Conservation (phyloP, 2,329 filamentous ascomycete species). For the Diaporthe humulicola region DNA sequence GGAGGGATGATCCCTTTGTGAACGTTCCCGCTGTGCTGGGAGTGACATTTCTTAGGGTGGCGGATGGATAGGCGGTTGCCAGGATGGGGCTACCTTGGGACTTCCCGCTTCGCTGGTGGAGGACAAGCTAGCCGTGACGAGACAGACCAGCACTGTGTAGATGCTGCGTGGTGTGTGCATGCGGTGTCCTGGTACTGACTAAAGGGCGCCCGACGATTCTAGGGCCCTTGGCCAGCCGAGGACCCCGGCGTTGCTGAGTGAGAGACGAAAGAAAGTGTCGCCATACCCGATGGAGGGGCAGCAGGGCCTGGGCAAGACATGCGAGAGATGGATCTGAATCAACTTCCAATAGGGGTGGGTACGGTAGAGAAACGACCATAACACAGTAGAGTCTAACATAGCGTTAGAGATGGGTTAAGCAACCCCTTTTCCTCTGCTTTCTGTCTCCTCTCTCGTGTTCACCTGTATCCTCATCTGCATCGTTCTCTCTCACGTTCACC, state of each 20-base stretch:
- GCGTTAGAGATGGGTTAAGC: neutral
- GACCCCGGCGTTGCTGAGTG: constrained; percentile 26
- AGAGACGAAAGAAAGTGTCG: constrained; percentile 10
- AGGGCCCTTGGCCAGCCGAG: constrained; percentile 21
- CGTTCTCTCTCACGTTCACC: constrained; percentile 17
- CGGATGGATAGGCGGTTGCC: constrained; percentile 12
- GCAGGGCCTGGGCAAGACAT: constrained; percentile 31
- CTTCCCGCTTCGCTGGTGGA: neutral
- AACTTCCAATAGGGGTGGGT: neutral
- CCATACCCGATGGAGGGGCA: constrained; percentile 31
- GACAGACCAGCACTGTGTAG: constrained; percentile 16
- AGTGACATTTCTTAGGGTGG: constrained; percentile 21
- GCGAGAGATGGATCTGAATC: constrained; percentile 35
- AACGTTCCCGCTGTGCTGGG: constrained; percentile 6
- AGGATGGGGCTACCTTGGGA: constrained; percentile 14
- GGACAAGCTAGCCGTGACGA: neutral
- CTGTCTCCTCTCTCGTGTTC: neutral
- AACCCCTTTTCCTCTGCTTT: constrained; percentile 9
- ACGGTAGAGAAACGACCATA: neutral
- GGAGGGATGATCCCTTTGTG: constrained; percentile 28
- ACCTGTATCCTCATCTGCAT: too few relatives aligned
- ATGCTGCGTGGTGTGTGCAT: neutral
- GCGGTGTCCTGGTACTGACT: constrained; percentile 7
- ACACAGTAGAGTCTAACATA: neutral
- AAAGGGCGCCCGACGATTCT: constrained; percentile 1